A percentile compares a stretch with the other conserved stretches of the same genome.
Conservation (phyloP, 2,329 filamentous ascomycete species). For the Xylariaceae sp. region DNA sequence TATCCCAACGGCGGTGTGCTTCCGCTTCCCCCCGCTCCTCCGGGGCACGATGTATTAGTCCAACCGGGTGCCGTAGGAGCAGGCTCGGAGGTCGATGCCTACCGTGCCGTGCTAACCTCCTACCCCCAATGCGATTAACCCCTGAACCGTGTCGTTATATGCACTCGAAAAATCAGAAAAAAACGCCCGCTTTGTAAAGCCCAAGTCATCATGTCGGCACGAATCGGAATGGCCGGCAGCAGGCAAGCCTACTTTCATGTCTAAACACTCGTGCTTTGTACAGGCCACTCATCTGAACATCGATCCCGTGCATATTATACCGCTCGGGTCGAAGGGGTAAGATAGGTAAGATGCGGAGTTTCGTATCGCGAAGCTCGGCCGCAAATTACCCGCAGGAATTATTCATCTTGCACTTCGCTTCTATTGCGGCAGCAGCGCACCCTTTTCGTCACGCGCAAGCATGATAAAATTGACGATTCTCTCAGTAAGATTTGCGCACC, state of each 20-base stretch:
- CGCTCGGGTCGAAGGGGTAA: not conserved
- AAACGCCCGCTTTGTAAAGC: conserved; percentile 22
- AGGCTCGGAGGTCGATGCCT: conserved; percentile 1
- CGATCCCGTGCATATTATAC: not conserved
- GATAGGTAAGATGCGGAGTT: not conserved
- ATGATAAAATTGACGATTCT: conserved; percentile 34
- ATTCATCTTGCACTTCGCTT: not conserved
- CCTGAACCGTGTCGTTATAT: conserved; percentile 16
- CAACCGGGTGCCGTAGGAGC: conserved; percentile 7
- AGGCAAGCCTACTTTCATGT: conserved; percentile 2
- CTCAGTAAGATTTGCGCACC: conserved; percentile 44
- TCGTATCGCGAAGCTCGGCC: not conserved
- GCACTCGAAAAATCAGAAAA: conserved; percentile 23
- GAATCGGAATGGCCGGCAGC: conserved; percentile 8
- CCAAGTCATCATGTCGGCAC: conserved; percentile 22
- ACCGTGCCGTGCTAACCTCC: conserved; percentile 14
- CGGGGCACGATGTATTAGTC: conserved; percentile 10
- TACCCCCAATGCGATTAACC: conserved; percentile 13
- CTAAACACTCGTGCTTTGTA: conserved; percentile 11
- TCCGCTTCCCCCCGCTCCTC: not conserved
- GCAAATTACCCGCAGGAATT: not conserved
- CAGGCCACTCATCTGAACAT: conserved; percentile 7
- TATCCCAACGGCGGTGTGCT: not conserved
- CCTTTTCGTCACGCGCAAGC: conserved; percentile 33
- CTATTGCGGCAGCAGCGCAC: conserved; percentile 32